Evolutionary conservation across 306 rosid genomes (phyloP).

Genomic region (Cucumis melo): DNA sequence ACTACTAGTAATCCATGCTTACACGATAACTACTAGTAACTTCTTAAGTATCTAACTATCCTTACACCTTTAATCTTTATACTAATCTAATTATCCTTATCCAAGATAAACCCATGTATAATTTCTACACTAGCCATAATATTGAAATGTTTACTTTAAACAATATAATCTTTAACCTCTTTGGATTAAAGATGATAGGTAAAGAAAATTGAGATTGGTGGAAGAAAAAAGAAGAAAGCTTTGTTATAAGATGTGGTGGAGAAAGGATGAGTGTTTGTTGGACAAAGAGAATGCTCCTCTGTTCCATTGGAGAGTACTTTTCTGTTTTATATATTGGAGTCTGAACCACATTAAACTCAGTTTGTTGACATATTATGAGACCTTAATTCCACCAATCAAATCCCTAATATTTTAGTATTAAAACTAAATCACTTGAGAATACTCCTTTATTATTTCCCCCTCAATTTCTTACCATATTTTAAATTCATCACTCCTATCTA

Average conservation of each 20-base stretch:
- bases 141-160: neutral
- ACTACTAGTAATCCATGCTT: too few species aligned
- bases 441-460: neutral
- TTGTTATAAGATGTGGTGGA: neutral
- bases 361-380: neutral
- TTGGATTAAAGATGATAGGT: neutral
- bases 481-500: neutral
- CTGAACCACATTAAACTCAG: neutral
- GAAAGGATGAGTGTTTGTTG: neutral
- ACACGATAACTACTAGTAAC: too few species aligned
- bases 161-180: too few species aligned
- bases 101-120: too few species aligned
- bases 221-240: neutral
- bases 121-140: too few species aligned
- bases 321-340: neutral
- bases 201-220: neutral
- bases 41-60: too few species aligned
- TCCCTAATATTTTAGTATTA: neutral
- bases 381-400: neutral
- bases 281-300: neutral
- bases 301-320: neutral
- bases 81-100: too few species aligned
- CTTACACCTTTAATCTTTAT: too few species aligned
- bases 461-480: neutral
- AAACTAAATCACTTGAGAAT: neutral